These are phyloP conservation scores for Candida glaebosa DNA, from an alignment of 805 yeast genomes.

Conservation along the genomic window DNA sequence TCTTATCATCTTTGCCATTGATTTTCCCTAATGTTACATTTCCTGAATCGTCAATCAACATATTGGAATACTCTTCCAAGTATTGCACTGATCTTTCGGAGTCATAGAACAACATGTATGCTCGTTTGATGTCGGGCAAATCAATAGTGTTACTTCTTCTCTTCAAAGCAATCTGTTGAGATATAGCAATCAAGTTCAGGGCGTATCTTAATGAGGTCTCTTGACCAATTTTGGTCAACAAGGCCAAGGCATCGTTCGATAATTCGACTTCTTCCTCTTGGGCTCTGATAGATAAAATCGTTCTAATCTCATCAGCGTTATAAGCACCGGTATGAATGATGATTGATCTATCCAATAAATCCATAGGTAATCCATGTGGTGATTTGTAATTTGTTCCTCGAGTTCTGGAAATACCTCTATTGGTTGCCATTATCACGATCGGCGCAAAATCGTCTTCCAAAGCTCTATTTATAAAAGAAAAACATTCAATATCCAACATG, in stretches of 20 bases:
- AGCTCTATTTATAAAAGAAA: slow-evolving; percentile 93
- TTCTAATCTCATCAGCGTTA: slow-evolving; percentile 76
- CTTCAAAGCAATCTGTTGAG: slow-evolving; percentile 81
- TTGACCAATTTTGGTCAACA: slow-evolving; percentile 83
- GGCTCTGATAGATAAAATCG: slow-evolving; percentile 85
- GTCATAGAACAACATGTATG: slow-evolving; percentile 84
- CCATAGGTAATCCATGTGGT: slow-evolving; percentile 97
- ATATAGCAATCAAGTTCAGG: slow-evolving; percentile 83
- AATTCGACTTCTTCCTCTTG: slow-evolving; percentile 92
- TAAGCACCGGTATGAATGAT: slow-evolving; percentile 85
- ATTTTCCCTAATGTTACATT: slow-evolving; percentile 51
- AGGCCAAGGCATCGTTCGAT: slow-evolving; percentile 74
- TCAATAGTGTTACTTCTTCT: slow-evolving; percentile 72
- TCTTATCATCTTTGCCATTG: slow-evolving; percentile 26
- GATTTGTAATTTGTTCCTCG: slow-evolving; percentile 92
- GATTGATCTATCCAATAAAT: slow-evolving; percentile 87
- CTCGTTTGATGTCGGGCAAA: slow-evolving; percentile 79
- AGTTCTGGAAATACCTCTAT: slow-evolving; percentile 90
- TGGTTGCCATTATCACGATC: slow-evolving; percentile 96
- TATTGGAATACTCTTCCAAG: slow-evolving; percentile 63
- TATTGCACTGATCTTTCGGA: slow-evolving; percentile 84
- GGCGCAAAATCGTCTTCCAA: slow-evolving; percentile 96
- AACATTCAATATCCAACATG: slow-evolving; percentile 96
- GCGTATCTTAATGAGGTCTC: slow-evolving; percentile 93
- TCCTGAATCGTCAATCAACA: slow-evolving; percentile 79